Conservation (phyloP, 345 rosid species). For the Trapa bicornis region DNA sequence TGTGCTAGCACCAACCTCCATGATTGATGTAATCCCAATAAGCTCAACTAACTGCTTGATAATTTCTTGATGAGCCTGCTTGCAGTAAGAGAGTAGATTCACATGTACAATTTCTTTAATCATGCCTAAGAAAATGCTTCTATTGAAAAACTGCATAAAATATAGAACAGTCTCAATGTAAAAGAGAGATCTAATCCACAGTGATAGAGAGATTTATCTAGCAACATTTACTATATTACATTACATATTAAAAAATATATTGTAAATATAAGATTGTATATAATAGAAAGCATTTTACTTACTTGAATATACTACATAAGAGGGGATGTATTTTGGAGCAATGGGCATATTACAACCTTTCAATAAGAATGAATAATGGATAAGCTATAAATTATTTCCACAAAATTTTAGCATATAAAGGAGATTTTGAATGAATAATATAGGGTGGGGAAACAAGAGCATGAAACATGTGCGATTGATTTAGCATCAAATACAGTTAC, state of each 20-base stretch:
- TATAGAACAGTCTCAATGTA: neutral
- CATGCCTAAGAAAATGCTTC: neutral
- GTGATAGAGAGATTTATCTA: neutral
- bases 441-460: neutral
- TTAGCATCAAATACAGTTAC: neutral
- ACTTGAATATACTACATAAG: slow-evolving; percentile 70
- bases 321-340: slow-evolving; percentile 73
- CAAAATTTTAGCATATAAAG: neutral
- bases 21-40: slow-evolving; percentile 82
- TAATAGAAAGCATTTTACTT: slow-evolving; percentile 13
- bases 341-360: slow-evolving; percentile 71
- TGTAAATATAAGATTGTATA: neutral
- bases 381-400: neutral
- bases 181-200: neutral
- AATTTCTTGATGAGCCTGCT: slow-evolving; percentile 68
- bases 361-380: neutral
- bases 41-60: slow-evolving; percentile 62
- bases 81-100: slow-evolving; percentile 2
- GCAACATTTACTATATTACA: neutral
- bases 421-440: neutral
- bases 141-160: neutral
- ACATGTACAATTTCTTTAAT: neutral
- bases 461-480: neutral
- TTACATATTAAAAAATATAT: neutral
- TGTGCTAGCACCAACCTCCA: slow-evolving; percentile 39